Evolutionary conservation across 2,329 filamentous ascomycete genomes (phyloP).

Genomic region (Fusarium scirpi): DNA sequence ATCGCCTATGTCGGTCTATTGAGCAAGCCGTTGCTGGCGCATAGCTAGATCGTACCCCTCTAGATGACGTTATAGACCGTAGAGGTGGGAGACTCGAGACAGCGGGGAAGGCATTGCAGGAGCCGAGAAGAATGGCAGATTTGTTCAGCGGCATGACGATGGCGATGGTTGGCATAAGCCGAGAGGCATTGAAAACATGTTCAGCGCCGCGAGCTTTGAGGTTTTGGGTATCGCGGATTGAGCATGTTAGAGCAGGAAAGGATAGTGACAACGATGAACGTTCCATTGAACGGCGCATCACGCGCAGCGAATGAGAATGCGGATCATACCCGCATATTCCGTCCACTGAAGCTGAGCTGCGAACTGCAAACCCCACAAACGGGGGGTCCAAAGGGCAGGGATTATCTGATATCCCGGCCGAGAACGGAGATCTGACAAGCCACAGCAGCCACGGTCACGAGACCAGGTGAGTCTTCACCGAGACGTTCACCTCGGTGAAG

Average conservation of each 20-base stretch:
- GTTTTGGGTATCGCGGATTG: slow-evolving; percentile 30
- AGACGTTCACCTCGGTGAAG: slow-evolving; percentile 30
- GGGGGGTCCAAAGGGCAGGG: slow-evolving; percentile 15
- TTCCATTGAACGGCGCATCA: slow-evolving; percentile 19
- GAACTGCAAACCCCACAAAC: slow-evolving; percentile 16
- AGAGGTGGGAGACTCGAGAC: slow-evolving; percentile 22
- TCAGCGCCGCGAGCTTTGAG: slow-evolving; percentile 18
- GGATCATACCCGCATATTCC: slow-evolving; percentile 10
- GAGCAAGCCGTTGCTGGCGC: slow-evolving; percentile 8
- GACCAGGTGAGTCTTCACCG: slow-evolving; percentile 7
- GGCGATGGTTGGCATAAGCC: slow-evolving; percentile 17
- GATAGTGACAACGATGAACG: slow-evolving; percentile 9
- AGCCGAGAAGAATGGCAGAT: slow-evolving; percentile 33
- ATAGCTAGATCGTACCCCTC: slow-evolving; percentile 24
- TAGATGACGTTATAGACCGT: slow-evolving; percentile 44
- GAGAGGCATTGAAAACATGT: slow-evolving; percentile 35
- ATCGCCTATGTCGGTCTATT: slow-evolving; percentile 26
- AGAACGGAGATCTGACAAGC: slow-evolving; percentile 17
- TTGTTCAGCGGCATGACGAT: slow-evolving; percentile 43
- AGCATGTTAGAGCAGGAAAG: slow-evolving; percentile 45
- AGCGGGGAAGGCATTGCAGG: slow-evolving; percentile 38
- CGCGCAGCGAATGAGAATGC: slow-evolving; percentile 35
- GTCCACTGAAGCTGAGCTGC: slow-evolving; percentile 5
- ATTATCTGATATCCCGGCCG: slow-evolving; percentile 26
- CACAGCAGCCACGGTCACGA: slow-evolving; percentile 19